Evolutionary conservation across 306 rosid species (phyloP), one percentile per base, ranked within the genome.

Genomic region (Casuarina glauca): DNA sequence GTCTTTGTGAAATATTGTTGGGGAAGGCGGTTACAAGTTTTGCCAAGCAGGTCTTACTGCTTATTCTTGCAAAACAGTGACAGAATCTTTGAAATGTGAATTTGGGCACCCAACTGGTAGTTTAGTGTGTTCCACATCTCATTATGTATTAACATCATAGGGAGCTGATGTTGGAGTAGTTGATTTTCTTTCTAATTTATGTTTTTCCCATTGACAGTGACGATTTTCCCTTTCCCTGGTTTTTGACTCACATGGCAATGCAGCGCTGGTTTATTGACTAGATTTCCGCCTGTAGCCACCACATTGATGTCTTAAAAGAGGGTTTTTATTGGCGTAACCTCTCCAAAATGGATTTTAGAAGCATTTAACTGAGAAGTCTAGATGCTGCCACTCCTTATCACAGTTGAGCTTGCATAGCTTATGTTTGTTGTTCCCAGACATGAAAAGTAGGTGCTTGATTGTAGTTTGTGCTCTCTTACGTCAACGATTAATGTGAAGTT

Each of bases 1-100:
- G 75, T 70, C 84, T 42, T 5, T 78, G 16, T 86, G 86, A 92
- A 26, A 76, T 66, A 3, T 8, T 83, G 62, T 53, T 70, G n/a
- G 15, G 54, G 48, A 12, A 35, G 38, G 7, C 69, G 38, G 67
- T 9, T 55, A 57, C 26, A 17, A 39, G 7, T 69, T 52, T 62
- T 20, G 79, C 45, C 53, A 63, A 57, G 39, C 57, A 39, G 69
- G 48, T 76, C 70, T 32, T 42, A n/a, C 46, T 39, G 76, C 63
- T 9, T 57, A 42, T 11, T 41, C 12, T 64, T 6, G 8, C 10
- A 1, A 12, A 32, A 53, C 41, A 60, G 57, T 41, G 72, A 72
- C 45, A n/a, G 19, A 53, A 63, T 49, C 51, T 0, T 54, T 32
- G 43, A 3, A 17, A n/a, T 15, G 17, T 58, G 41, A 43, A 46